These are phyloP conservation scores for Fusarium sp. DNA, from an alignment of 2,329 filamentous ascomycete species.

Conservation along the genomic window DNA sequence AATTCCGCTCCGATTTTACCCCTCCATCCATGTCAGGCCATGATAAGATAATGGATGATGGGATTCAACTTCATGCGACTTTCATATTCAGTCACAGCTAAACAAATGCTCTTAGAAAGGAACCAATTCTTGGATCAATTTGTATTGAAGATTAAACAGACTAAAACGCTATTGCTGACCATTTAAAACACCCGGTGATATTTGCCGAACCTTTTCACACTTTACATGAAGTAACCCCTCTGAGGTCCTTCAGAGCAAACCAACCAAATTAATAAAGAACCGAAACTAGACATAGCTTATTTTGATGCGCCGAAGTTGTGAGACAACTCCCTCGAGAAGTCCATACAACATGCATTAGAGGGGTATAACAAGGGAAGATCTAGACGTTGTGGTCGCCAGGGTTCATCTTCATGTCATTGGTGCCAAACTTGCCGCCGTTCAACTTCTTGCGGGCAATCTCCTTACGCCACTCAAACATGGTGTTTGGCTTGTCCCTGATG, in stretches of 20 bases:
- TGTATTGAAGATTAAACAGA: constrained; percentile 24
- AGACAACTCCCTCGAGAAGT: constrained; percentile 14
- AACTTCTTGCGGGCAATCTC: constrained; percentile 34
- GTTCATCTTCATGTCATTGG: constrained; percentile 12
- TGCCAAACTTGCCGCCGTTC: constrained; percentile 6
- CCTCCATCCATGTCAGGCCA: constrained; percentile 20
- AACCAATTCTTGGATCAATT: constrained; percentile 12
- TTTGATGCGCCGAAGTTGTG: constrained; percentile 41
- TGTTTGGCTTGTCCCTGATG: constrained; percentile 54
- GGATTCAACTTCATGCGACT: background rate
- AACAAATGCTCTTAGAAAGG: background rate
- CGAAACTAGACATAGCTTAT: constrained; percentile 27
- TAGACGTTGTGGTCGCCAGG: constrained; percentile 42
- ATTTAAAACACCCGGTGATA: constrained; percentile 16
- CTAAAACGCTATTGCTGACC: constrained; percentile 27
- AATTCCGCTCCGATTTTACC: constrained; percentile 37
- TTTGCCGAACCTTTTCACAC: constrained; percentile 18
- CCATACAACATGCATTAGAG: constrained; percentile 37
- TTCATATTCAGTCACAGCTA: background rate
- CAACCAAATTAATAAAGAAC: constrained; percentile 29
- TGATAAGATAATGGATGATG: constrained; percentile 4
- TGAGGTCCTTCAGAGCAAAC: constrained; percentile 13
- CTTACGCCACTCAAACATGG: constrained; percentile 50
- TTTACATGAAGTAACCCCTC: background rate
- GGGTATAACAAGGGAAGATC: constrained; percentile 5